Base-by-base conservation (phyloP, 768 basidiomycete species). In the Trichaptum fuscoviolaceum region DNA sequence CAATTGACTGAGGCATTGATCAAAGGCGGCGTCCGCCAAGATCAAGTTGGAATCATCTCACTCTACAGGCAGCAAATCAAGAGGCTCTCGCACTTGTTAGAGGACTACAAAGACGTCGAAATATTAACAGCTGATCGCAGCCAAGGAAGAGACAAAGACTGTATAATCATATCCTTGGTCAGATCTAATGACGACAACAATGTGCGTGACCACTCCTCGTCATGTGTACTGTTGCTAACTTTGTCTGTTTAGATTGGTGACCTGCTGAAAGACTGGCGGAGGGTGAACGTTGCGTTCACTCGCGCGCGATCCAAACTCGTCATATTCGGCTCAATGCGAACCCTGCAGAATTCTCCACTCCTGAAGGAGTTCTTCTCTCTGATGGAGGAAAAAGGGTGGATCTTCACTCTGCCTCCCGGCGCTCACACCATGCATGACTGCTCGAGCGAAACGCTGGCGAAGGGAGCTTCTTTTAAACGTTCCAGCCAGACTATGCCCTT, bases 61-160 rank as follows among this genome's bases (percentile, higher is more conserved):
- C 79, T 95, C 52, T 99, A 99, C 75, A 86, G 95, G 1, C 97
- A 99, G 70, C 97, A 99, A 73, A 90, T 96, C 78, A 98, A 99
- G 78, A 82, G 96, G 0, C 77, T 99, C 30, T 83, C 87, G 0
- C 82, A 91, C 69, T 76, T 90, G 58, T 75, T 98, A 42, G 77
- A 81, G 35, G 77, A 76, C 58, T 80, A 80, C 66, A 80, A 82
- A 52, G 84, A 80, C 1, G 80, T 96, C 17, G 96, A 99, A 75
- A 85, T 95, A 61, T 77, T 96, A 67, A 99, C 96, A 0, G 95
- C 94, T 5, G 96, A 99, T 77, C 89, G 88, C 66, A 93, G 91
- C 75, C 96, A 97, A 77, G 96, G 96, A 0, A 79, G 96, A 62
- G 96, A 99, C 77, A 99, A 99, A 75, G 94, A 96, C 60, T 95